phyloP scores from a whole-genome alignment of 2,329 filamentous ascomycete species.

The Mollisiaceae sp. region DNA sequence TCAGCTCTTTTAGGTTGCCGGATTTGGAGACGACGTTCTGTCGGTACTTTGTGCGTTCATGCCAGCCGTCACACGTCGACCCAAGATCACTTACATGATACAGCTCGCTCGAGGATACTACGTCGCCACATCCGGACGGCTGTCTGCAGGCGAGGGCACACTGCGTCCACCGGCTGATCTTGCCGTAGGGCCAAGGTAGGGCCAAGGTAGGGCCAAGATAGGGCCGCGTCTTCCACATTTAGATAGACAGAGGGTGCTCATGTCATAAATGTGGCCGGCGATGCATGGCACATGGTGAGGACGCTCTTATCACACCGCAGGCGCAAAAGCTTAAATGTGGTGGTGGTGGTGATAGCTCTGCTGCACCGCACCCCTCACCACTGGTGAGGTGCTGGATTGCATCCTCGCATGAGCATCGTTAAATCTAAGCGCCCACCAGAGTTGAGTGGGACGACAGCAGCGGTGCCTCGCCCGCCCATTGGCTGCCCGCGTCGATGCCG shows the following conservation, averaged over 20 bases:
- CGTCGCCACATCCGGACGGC: not conserved
- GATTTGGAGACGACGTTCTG: not conserved
- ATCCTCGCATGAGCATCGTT: not conserved
- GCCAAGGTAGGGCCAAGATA: too few species aligned
- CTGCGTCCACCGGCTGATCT: not conserved
- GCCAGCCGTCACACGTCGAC: not conserved
- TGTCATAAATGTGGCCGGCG: not conserved
- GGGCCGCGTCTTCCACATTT: constrained; percentile 1
- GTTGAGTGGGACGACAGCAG: not conserved
- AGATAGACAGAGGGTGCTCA: not conserved
- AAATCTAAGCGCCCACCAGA: constrained; percentile 16
- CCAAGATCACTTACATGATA: constrained; percentile 7
- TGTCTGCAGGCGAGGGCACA: constrained; percentile 5
- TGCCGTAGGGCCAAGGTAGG: too few species aligned
- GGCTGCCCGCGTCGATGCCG: not conserved
- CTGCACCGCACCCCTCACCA: not conserved
- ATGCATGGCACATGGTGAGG: not conserved
- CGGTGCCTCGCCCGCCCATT: not conserved
- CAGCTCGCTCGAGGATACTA: constrained; percentile 3
- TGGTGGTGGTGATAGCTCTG: constrained; percentile 17
- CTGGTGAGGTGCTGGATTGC: not conserved
- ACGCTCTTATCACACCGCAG: constrained; percentile 1
- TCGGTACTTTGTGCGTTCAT: constrained; percentile 15
- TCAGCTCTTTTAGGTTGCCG: not conserved
- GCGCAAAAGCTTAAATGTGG: constrained; percentile 14